phyloP scores from a whole-genome alignment of 148 eudicot genomes.

The Vaccinium myrtillus region DNA sequence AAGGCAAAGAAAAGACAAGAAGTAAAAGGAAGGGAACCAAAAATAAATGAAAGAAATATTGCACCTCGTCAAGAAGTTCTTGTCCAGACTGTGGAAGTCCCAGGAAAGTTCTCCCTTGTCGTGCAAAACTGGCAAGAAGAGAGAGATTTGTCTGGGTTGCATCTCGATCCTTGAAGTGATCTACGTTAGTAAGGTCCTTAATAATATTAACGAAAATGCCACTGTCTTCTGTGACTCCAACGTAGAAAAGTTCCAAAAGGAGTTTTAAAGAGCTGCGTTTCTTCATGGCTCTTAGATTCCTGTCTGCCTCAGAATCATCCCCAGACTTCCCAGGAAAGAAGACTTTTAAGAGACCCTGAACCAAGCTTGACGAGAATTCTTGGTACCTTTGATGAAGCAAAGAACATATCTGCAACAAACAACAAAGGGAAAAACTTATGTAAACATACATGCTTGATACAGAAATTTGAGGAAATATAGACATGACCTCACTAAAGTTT shows the following conservation, averaged over 20 bases:
- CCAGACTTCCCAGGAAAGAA: conserved; percentile 79
- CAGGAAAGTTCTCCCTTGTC: conserved; percentile 85
- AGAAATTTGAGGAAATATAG: background rate
- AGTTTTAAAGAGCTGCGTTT: conserved; percentile 94
- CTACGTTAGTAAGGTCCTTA: conserved; percentile 81
- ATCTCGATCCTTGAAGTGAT: conserved; percentile 92
- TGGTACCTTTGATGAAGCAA: conserved; percentile 93
- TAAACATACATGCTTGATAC: background rate
- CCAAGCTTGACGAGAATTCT: conserved; percentile 77
- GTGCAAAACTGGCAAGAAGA: conserved; percentile 87
- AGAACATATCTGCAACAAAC: conserved; percentile 69
- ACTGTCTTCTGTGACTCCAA: conserved; percentile 77
- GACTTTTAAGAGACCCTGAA: conserved; percentile 75
- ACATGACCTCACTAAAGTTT: background rate
- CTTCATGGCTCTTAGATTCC: conserved; percentile 82
- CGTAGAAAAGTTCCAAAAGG: conserved; percentile 89
- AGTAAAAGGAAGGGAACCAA: background rate
- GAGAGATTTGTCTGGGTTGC: conserved; percentile 92
- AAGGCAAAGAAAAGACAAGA: background rate
- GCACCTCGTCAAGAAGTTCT: conserved; percentile 84
- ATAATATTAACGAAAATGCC: conserved; percentile 71
- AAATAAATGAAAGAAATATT: background rate
- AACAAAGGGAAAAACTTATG: background rate
- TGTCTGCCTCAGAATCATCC: conserved; percentile 82
- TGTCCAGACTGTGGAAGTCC: conserved; percentile 77